A percentile compares a stretch with the other conserved stretches of the same genome.
These are phyloP conservation scores for Phytopythium aichiense DNA, from an alignment of 352 stramenopile genomes.

Conservation along the genomic window DNA sequence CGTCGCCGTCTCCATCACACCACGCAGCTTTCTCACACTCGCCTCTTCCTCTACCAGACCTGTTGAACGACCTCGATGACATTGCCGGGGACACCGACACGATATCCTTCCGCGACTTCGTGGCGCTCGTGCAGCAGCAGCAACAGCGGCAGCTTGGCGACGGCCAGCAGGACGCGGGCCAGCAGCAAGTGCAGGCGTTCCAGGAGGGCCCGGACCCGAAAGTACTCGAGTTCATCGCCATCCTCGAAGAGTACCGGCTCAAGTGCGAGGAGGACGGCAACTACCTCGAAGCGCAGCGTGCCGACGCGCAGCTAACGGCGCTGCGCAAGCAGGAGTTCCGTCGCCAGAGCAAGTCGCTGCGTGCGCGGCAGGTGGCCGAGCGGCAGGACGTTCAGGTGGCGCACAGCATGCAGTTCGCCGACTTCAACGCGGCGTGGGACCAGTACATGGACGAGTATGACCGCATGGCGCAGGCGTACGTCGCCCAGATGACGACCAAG, in stretches of 20 bases:
- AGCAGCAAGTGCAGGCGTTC: slow-evolving; percentile 23
- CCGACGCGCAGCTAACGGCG: slow-evolving; percentile 83
- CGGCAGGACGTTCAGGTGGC: slow-evolving; percentile 93
- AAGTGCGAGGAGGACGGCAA: slow-evolving; percentile 95
- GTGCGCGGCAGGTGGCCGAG: slow-evolving; percentile 88
- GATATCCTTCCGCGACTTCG: slow-evolving; percentile 65
- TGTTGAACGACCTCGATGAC: slow-evolving; percentile 69
- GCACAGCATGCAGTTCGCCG: slow-evolving; percentile 94
- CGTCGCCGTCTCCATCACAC: not conserved
- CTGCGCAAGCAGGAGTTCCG: slow-evolving; percentile 91
- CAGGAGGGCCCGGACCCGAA: slow-evolving; percentile 81
- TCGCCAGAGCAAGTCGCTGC: slow-evolving; percentile 89
- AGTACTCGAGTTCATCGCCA: slow-evolving; percentile 92
- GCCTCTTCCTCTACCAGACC: slow-evolving; percentile 24
- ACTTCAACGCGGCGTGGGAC: slow-evolving; percentile 94
- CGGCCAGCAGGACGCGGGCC: not conserved
- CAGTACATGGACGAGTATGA: slow-evolving; percentile 96
- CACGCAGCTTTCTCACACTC: not conserved
- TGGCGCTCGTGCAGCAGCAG: slow-evolving; percentile 48
- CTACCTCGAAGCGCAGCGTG: slow-evolving; percentile 91
- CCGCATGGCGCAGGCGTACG: slow-evolving; percentile 92
- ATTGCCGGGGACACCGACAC: slow-evolving; percentile 40
- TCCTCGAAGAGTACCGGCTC: slow-evolving; percentile 91
- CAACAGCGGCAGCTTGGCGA: slow-evolving; percentile 17
- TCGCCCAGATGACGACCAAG: slow-evolving; percentile 93